Evolutionary conservation across 2,329 filamentous ascomycete genomes (phyloP).

Genomic region (Fusarium compactum): DNA sequence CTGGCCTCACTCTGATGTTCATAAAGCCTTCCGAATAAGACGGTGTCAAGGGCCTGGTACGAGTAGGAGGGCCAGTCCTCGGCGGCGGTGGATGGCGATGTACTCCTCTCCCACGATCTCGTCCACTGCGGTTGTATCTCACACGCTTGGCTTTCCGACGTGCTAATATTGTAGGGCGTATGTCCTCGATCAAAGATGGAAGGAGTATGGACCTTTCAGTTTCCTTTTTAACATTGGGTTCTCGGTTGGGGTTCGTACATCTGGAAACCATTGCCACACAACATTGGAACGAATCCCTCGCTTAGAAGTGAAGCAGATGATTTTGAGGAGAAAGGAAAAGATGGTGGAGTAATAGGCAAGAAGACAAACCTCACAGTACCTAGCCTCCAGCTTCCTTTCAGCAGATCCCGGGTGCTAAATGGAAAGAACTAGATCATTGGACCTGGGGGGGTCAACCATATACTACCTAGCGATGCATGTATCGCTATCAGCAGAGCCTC

Average conservation of each 20-base stretch:
- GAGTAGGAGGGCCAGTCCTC: neutral
- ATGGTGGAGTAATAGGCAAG: neutral
- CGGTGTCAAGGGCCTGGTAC: neutral
- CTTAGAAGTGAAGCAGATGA: neutral
- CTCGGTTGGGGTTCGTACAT: neutral
- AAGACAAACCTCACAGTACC: neutral
- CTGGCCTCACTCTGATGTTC: neutral
- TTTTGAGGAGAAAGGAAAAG: neutral
- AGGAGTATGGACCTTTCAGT: neutral
- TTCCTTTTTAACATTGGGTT: neutral
- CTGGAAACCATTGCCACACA: neutral
- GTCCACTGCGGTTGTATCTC: neutral
- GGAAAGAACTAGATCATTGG: neutral
- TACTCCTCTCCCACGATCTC: neutral
- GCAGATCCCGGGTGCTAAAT: neutral
- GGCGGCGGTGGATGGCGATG: neutral
- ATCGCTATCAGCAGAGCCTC: neutral
- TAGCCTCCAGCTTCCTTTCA: neutral
- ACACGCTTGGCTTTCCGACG: neutral
- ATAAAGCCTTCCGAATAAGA: neutral
- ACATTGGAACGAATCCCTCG: neutral
- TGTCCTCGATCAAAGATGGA: neutral
- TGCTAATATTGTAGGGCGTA: neutral
- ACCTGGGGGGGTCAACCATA: neutral
- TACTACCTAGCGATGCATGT: neutral